A percentile compares a stretch with the other conserved stretches of the same genome.
These are phyloP conservation scores for Gnomoniopsis sp. DNA, from an alignment of 2,329 filamentous ascomycete species.

Conservation along the genomic window DNA sequence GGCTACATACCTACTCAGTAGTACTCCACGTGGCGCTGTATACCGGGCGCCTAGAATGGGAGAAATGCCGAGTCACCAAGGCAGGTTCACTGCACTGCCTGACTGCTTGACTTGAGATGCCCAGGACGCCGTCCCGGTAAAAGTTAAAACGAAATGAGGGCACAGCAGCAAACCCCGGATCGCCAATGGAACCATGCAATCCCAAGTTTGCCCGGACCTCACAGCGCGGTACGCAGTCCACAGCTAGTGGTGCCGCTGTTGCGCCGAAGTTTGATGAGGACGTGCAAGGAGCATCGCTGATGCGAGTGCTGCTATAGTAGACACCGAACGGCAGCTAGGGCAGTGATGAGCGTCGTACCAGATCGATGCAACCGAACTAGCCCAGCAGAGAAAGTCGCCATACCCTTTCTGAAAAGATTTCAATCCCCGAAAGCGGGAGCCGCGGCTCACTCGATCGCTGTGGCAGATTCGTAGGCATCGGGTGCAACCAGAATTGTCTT, in stretches of 20 bases:
- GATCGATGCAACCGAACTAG: background rate
- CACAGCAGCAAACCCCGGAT: background rate
- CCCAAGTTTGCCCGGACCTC: background rate
- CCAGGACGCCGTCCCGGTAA: background rate
- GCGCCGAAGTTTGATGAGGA: background rate
- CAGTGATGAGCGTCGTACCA: background rate
- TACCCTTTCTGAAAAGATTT: background rate
- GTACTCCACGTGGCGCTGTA: background rate
- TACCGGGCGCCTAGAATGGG: background rate
- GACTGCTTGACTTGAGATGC: background rate
- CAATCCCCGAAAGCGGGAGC: background rate
- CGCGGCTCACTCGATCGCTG: background rate
- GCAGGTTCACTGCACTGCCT: background rate
- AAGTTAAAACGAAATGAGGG: background rate
- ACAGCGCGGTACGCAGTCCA: background rate
- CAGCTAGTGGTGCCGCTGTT: background rate
- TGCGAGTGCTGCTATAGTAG: background rate
- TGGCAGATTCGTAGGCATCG: constrained; percentile 3
- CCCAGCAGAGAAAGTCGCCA: background rate
- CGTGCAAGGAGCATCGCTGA: background rate
- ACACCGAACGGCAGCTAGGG: background rate
- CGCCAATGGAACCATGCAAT: background rate
- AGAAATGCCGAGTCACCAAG: background rate
- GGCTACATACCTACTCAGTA: too few relatives aligned
- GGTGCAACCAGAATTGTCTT: constrained; percentile 5